A percentile compares a stretch with the other conserved stretches of the same genome.
Evolutionary conservation across 2,329 filamentous ascomycete species (phyloP).

Genomic region (Alternaria atra): DNA sequence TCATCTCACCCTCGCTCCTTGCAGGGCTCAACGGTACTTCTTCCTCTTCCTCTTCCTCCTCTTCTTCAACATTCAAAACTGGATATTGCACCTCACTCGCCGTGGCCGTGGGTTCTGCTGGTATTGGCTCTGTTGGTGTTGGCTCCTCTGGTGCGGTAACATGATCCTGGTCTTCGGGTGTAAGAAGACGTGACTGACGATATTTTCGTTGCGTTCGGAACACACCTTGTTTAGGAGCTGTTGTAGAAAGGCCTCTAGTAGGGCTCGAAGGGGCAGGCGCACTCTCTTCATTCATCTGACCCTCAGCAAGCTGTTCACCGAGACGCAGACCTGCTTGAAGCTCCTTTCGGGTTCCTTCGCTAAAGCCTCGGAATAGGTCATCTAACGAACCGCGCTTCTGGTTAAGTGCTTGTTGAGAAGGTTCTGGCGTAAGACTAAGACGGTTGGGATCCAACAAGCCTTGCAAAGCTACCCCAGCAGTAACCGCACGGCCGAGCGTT

Average conservation of each 20-base stretch:
- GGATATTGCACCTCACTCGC: slow-evolving; percentile 41
- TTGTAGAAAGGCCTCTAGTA: slow-evolving; percentile 20
- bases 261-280: slow-evolving; percentile 29
- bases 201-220: slow-evolving; percentile 37
- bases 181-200: slow-evolving; percentile 43
- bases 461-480: slow-evolving; percentile 50
- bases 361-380: slow-evolving; percentile 52
- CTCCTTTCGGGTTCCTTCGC: slow-evolving; percentile 50
- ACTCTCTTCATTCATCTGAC: slow-evolving; percentile 23
- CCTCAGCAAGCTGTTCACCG: slow-evolving; percentile 50
- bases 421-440: slow-evolving; percentile 40
- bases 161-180: slow-evolving; percentile 47
- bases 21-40: slow-evolving; percentile 42
- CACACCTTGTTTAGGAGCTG: slow-evolving; percentile 27
- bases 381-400: slow-evolving; percentile 42
- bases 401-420: slow-evolving; percentile 30
- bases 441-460: slow-evolving; percentile 45
- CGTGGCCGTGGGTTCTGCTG: slow-evolving; percentile 19
- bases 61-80: slow-evolving; percentile 21
- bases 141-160: slow-evolving; percentile 19
- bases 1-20: slow-evolving; percentile 47
- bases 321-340: slow-evolving; percentile 51
- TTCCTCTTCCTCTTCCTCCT: slow-evolving; percentile 15
- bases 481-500: slow-evolving; percentile 47
- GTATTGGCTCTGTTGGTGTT: slow-evolving; percentile 19